These are phyloP conservation scores for Spathaspora girioi DNA, from an alignment of 805 yeast species.

Conservation along the genomic window DNA sequence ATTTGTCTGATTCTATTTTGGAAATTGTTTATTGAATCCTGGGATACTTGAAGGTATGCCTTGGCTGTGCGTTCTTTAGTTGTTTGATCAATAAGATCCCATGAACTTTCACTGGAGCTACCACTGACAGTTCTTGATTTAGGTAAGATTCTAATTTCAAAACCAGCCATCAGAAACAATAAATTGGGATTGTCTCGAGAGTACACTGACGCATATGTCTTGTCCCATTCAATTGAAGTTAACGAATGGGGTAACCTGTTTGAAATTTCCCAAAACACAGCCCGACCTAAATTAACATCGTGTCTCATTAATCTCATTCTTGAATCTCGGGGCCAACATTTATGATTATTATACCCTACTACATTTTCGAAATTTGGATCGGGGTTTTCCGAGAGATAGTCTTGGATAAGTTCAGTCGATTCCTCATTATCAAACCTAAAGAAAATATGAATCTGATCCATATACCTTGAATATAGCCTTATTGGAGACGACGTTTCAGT, in stretches of 20 bases:
- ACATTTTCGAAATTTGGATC: slow-evolving; percentile 89
- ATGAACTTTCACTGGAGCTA: slow-evolving; percentile 74
- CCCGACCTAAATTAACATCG: slow-evolving; percentile 90
- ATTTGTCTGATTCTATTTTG: slow-evolving; percentile 83
- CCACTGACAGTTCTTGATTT: slow-evolving; percentile 57
- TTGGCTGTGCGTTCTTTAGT: slow-evolving; percentile 86
- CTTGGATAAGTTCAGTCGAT: slow-evolving; percentile 69
- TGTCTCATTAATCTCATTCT: slow-evolving; percentile 88
- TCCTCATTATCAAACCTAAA: slow-evolving; percentile 75
- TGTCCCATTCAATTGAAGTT: slow-evolving; percentile 73
- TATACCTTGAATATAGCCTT: slow-evolving; percentile 73
- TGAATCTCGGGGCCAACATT: slow-evolving; percentile 92
- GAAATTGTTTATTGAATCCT: slow-evolving; percentile 75
- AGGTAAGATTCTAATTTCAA: slow-evolving; percentile 87
- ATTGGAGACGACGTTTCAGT: slow-evolving; percentile 73
- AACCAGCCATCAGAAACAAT: slow-evolving; percentile 89
- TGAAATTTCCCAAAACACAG: slow-evolving; percentile 85
- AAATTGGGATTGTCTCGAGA: slow-evolving; percentile 87
- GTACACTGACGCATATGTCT: slow-evolving; percentile 81
- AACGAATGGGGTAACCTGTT: slow-evolving; percentile 76
- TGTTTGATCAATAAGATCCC: slow-evolving; percentile 74
- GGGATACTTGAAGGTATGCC: slow-evolving; percentile 81
- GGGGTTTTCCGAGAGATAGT: slow-evolving; percentile 77
- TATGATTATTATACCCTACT: slow-evolving; percentile 80
- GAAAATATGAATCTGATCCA: slow-evolving; percentile 77